Evolutionary conservation across 2,329 filamentous ascomycete genomes (phyloP), one percentile per base, ranked within the genome.

Genomic region (Aspergillus sp.): DNA sequence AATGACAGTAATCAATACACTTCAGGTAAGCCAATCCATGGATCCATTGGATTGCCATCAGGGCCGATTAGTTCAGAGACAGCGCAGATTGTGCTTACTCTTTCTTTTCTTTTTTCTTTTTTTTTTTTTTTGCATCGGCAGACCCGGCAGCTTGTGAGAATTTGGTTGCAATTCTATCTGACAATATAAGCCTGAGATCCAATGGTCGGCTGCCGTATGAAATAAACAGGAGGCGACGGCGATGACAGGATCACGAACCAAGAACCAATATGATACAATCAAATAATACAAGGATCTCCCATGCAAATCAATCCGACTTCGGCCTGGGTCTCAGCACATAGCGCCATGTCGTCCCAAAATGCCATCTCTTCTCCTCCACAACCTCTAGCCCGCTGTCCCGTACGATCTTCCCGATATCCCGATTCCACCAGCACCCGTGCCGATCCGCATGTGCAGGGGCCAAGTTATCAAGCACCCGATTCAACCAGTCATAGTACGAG

Each of bases 341-440:
- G 49, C 66, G 64, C 68, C 70, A 77, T 4, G 72, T 74, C 23
- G 73, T 76, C 27, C 74, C 74, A 55, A 75, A 64, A 63, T 76
- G 71, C 61, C 65, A 73, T 38, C 74, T 59, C 52, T 69, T 67
- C 52, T 69, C 65, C 56, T 72, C 70, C 39, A 75, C 70, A 45
- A 77, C 59, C 55, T 72, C 69, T 53, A 77, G 55, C 23, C 73
- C 74, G 55, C 73, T 75, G 48, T 72, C 62, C 46, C 60, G 55
- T n/a, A 77, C 66, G 53, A 77, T 70, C 47, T 65, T 61, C 30
- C 70, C 72, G 42, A 77, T 74, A 64, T 77, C 74, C 35, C 73
- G 66, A 59, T 77, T 77, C 67, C 71, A 76, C 74, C 74, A 77
- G 57, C 74, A 77, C 13, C 74, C 74, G 61, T 75, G 72, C n/a